phyloP scores from a whole-genome alignment of 306 rosid species.

The Vachellia pachyceras region DNA sequence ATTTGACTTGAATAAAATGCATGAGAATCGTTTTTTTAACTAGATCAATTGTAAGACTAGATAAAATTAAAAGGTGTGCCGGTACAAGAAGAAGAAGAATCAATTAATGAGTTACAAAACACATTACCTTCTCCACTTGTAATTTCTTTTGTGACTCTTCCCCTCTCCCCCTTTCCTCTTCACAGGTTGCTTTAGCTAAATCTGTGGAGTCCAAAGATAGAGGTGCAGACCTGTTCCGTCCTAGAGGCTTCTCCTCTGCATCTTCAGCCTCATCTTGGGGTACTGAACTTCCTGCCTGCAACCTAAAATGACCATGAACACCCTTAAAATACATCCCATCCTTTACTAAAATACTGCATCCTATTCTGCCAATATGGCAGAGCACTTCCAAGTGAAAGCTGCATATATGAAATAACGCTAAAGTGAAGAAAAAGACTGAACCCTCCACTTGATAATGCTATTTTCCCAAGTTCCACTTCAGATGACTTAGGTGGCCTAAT shows the following conservation, averaged over 20 bases:
- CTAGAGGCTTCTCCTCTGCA: conserved; percentile 76
- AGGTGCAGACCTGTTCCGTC: conserved; percentile 69
- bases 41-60: conserved; percentile 1
- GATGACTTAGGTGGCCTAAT: conserved; percentile 53
- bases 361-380: conserved; percentile 20
- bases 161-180: conserved; percentile 75
- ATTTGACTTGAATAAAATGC: background rate
- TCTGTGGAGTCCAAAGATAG: conserved; percentile 50
- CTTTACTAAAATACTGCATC: conserved; percentile 19
- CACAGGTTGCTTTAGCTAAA: conserved; percentile 68
- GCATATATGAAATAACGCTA: background rate
- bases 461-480: conserved; percentile 59
- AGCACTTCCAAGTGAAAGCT: background rate
- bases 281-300: conserved; percentile 76
- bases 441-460: conserved; percentile 69
- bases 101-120: conserved; percentile 19
- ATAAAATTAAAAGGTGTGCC: background rate
- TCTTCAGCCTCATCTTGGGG: conserved; percentile 77
- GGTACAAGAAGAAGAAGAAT: background rate
- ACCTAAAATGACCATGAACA: conserved; percentile 54
- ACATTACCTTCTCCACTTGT: conserved; percentile 79
- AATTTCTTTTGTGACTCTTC: conserved; percentile 79
- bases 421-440: conserved; percentile 36
- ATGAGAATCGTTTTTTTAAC: background rate
- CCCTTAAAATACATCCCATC: background rate